A percentile compares a stretch with the other conserved stretches of the same genome.
Evolutionary conservation across 1,284 basidiomycete genomes (phyloP).

Genomic region (Apiotrichum mycotoxinovorans): DNA sequence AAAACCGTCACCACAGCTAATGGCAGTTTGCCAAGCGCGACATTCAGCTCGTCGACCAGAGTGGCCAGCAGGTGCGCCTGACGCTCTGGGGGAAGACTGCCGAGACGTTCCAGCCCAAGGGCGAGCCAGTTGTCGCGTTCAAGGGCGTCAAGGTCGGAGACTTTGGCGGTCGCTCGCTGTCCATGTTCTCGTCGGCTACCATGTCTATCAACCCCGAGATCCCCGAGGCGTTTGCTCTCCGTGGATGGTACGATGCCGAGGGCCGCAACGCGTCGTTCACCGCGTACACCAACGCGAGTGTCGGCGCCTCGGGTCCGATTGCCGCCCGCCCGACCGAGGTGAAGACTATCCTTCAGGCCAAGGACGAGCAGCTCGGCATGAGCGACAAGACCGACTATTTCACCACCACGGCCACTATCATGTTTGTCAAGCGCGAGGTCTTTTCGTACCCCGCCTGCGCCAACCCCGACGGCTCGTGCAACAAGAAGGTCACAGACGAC

Average conservation of each 20-base stretch:
- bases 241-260: constrained; percentile 81
- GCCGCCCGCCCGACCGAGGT: constrained; percentile 63
- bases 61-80: constrained; percentile 72
- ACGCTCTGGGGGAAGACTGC: constrained; percentile 97
- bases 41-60: constrained; percentile 79
- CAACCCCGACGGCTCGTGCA: constrained; percentile 63
- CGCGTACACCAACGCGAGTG: constrained; percentile 59
- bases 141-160: constrained; percentile 94
- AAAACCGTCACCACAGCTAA: constrained; percentile 51
- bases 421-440: constrained; percentile 83
- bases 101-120: constrained; percentile 64
- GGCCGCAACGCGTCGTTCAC: constrained; percentile 66
- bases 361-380: constrained; percentile 71
- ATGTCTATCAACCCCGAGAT: constrained; percentile 87
- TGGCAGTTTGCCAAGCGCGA: constrained; percentile 74
- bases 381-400: constrained; percentile 80
- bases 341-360: constrained; percentile 75
- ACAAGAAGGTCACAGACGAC: constrained; percentile 81
- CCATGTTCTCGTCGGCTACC: constrained; percentile 63
- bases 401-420: constrained; percentile 74
- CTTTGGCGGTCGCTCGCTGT: constrained; percentile 84
- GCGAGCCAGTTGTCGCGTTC: constrained; percentile 76
- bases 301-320: constrained; percentile 42
- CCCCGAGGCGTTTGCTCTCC: constrained; percentile 73
- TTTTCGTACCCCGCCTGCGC: constrained; percentile 90